phyloP scores from a whole-genome alignment of 495 filamentous ascomycete species.

The Lindgomyces ingoldianus region DNA sequence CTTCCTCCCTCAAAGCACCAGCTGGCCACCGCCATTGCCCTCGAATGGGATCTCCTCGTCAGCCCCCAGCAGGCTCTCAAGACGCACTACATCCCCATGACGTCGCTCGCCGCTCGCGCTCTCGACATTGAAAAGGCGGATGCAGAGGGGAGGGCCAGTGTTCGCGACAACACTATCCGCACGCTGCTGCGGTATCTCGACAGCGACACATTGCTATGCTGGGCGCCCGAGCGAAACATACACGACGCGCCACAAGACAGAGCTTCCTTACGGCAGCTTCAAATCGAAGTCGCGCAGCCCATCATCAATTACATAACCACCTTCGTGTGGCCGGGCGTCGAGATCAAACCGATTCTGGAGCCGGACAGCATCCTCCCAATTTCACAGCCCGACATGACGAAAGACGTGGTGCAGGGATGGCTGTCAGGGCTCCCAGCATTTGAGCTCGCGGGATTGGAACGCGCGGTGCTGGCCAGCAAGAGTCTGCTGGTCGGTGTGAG shows the following conservation, averaged over 20 bases:
- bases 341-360: constrained; percentile 75
- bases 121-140: constrained; percentile 73
- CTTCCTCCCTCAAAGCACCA: constrained; percentile 74
- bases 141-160: constrained; percentile 48
- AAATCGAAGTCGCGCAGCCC: constrained; percentile 63
- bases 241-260: constrained; percentile 38
- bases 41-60: constrained; percentile 88
- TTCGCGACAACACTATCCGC: constrained; percentile 60
- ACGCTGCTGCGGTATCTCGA: constrained; percentile 82
- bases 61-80: constrained; percentile 74
- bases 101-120: constrained; percentile 77
- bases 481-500: constrained; percentile 76
- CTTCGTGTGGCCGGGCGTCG: constrained; percentile 81
- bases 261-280: constrained; percentile 68
- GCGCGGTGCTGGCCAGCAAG: constrained; percentile 80
- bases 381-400: constrained; percentile 68
- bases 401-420: constrained; percentile 78
- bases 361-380: constrained; percentile 68
- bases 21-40: constrained; percentile 80
- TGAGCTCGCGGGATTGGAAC: constrained; percentile 85
- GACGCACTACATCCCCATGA: constrained; percentile 85
- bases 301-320: constrained; percentile 70
- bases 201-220: constrained; percentile 93
- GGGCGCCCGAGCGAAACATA: constrained; percentile 66
- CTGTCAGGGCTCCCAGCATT: constrained; percentile 66